Evolutionary conservation across 768 basidiomycete species (phyloP), one percentile per base, ranked within the genome.

Genomic region (Ephemerocybe angulata): DNA sequence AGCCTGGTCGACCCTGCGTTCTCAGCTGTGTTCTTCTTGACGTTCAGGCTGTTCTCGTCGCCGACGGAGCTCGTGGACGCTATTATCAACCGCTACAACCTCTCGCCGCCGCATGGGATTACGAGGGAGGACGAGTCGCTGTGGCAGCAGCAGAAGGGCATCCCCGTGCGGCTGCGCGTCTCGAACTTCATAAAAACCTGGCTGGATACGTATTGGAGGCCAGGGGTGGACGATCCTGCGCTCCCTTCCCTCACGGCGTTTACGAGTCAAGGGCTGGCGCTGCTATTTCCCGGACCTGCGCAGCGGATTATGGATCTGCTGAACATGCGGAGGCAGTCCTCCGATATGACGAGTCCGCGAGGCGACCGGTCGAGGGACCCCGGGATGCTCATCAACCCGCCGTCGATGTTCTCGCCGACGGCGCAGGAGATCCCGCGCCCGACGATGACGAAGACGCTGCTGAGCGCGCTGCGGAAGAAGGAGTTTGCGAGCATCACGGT

Each of bases 101-200:
- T 95, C 42, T 73, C 82, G 35, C 86, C 89, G 4, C 85, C 90
- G 1, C 61, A 69, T 3, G 74, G 76, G 28, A 69, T 85, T 33
- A 75, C 82, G 3, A 76, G 79, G 31, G 83, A 84, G 54, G 85
- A 88, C 40, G 61, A 84, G 12, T 79, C 80, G 25, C 58, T 87
- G 7, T 98, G 95, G 94, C 83, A 89, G 63, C 87, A 93, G 61
- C 77, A 80, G 50, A 98, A 97, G 72, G 89, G 88, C 21, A 81
- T 91, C 4, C 94, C 96, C 6, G 87, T 98, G 37, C 88, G 96
- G 38, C 72, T 98, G 53, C 83, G 97, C 29, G 87, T 98, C 35
- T 88, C 89, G 42, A 96, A 96, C 67, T 86, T 98, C 65, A 81
- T 98, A 73, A 98, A 95, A 76, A 79, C 80, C 11, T 99, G 97